Conservation (phyloP, 2,329 filamentous ascomycete species). For the Coniochaeta hoffmannii region DNA sequence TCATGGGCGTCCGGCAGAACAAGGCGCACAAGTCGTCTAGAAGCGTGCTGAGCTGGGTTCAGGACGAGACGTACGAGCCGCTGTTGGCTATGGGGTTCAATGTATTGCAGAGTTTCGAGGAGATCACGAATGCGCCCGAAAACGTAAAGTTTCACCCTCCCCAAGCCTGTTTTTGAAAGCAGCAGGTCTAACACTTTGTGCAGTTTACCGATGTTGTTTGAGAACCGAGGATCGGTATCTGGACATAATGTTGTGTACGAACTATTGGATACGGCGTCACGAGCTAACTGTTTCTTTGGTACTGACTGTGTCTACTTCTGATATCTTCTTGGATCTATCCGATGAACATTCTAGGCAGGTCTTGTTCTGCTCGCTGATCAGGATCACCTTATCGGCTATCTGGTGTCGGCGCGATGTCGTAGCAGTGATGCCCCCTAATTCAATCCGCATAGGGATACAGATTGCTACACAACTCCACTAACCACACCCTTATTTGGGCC, state of each 20-base stretch:
- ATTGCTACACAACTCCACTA: not conserved
- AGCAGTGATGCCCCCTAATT: not conserved
- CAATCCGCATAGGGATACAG: not conserved
- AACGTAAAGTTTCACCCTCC: conserved; percentile 30
- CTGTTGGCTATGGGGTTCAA: conserved; percentile 75
- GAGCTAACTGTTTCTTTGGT: too few relatives aligned
- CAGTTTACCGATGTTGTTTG: conserved; percentile 2
- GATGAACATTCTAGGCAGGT: too few relatives aligned
- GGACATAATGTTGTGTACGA: not conserved
- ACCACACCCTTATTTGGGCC: not conserved
- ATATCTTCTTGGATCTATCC: too few relatives aligned
- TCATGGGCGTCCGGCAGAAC: conserved; percentile 76
- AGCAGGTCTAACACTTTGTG: not conserved
- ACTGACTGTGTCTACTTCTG: too few relatives aligned
- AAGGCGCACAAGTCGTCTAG: conserved; percentile 68
- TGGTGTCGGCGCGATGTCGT: not conserved
- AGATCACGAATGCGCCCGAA: conserved; percentile 60
- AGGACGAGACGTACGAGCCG: conserved; percentile 65
- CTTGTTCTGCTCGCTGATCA: too few relatives aligned
- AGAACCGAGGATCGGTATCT: not conserved
- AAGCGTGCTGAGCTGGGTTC: conserved; percentile 73
- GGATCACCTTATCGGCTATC: not conserved
- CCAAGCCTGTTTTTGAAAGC: not conserved
- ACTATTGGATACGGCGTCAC: not conserved
- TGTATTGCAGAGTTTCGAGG: conserved; percentile 72